Base-by-base conservation (phyloP, 2,329 filamentous ascomycete species). In the Calonectria pseudoreteaudii region DNA sequence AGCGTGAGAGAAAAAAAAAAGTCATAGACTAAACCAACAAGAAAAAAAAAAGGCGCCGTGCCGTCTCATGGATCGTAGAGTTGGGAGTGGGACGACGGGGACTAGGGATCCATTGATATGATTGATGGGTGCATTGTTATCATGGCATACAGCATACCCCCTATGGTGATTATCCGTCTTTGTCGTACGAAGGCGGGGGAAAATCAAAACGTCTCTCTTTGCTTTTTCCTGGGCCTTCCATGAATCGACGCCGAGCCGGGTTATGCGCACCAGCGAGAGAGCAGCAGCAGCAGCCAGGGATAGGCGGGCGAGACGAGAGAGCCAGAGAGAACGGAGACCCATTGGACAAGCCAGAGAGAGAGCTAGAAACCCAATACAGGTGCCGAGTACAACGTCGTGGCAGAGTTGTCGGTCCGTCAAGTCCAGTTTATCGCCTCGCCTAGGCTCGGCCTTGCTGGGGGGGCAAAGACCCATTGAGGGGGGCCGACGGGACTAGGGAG, bases 61-160 rank as follows among this genome's bases (percentile, higher is more conserved):
- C 49, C 41, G 31, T 58, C 28, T 20, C 28, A 67, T 53, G 65
- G 30, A 53, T 36, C 3, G 31, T 41, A 44, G 30, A 53, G 50
- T 66, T 53, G 50, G 56, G 50, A 66, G 50, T 41, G 60, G 68
- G 60, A 58, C 69, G 62, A 60, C 56, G 34, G 56, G 58, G 56
- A 70, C 56, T 18, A 28, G 44, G 23, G 47, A 65, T 65, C 60
- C 60, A 44, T 65, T 65, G 60, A 65, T 44, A 49, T 52, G 56
- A 67, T 62, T 52, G 56, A 67, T 62, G 53, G 67, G 60, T 70
- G 56, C 67, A 53, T 50, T 62, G 53, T 36, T 31, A 64, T 69
- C 41, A 69, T 62, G 56, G 38, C 50, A 47, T 41, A 47, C 38
- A 26, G 60, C n/a, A 52, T 66, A 52, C 66, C 44, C 58, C 58